Base-by-base conservation (phyloP, 106 monocot species). In the Platanthera zijinensis region DNA sequence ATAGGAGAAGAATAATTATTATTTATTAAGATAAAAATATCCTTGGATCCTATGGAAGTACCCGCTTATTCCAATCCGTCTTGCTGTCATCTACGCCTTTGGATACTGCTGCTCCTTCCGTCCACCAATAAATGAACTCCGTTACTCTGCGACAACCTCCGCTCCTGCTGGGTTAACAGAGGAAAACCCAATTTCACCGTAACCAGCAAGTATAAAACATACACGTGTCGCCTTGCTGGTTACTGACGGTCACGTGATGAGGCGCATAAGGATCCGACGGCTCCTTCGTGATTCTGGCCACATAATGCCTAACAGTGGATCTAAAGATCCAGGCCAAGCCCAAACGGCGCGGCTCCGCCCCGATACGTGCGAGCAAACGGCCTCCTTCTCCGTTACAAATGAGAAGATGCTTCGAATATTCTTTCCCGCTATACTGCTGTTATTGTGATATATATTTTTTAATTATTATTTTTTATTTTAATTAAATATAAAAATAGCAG, bases 321-420 rank as follows among this genome's bases (percentile, higher is more conserved):
- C 5, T 18, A 59, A 56, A 15, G 21, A n/a, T 2, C 2, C 39
- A 3, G 0, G 8, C n/a, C 4, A 8, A 21, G 4, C 59, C 19
- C 59, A 7, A 59, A 59, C 59, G 59, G 59, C 18, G 59, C n/a
- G 21, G 1, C 21, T 7, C 21, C n/a, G 0, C 19, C 0, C 0
- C 6, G 19, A 21, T n/a, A 59, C n/a, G 59, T 21, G 59, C n/a
- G 19, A 18, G 59, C n/a, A 59, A n/a, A 6, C 59, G 59, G 32
- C 30, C 67, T 25, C 13, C 32, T 67, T 67, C 30, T 11, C 67
- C 67, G 67, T 25, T 22, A 39, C 67, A 22, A 25, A 67, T 10
- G 67, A 48, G 48, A 71, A 69, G 69, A 69, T 69, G 69, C 69
- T 28, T 19, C 63, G 63, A 19, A 63, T 22, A 63, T 22, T 63